These are phyloP conservation scores for Aspergillus hortae DNA, from an alignment of 2,329 filamentous ascomycete species.

Conservation along the genomic window DNA sequence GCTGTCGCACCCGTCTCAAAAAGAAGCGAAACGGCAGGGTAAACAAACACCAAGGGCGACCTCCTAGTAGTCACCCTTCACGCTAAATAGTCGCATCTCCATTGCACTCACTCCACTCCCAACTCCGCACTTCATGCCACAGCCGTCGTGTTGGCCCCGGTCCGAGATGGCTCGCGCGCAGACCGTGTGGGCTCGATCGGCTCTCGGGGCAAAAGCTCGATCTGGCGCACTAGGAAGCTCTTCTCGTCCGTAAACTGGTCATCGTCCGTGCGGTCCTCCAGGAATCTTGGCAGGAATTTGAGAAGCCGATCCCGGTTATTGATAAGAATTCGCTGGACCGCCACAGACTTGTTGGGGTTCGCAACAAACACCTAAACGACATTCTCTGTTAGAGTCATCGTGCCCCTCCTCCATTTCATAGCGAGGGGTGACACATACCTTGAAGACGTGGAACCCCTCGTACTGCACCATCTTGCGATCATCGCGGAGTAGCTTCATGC, in stretches of 20 bases:
- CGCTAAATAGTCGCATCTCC: neutral
- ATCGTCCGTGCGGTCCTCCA: conserved; percentile 93
- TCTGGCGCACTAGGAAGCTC: conserved; percentile 94
- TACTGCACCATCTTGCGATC: conserved; percentile 99
- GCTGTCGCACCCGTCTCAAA: conserved; percentile 1
- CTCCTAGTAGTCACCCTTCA: neutral
- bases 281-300: conserved; percentile 82
- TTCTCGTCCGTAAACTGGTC: conserved; percentile 99
- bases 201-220: conserved; percentile 52
- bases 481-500: conserved; percentile 94
- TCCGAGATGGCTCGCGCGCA: conserved; percentile 23
- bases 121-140: conserved; percentile 19
- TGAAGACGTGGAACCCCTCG: conserved; percentile 98
- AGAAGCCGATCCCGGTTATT: conserved; percentile 93
- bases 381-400: conserved; percentile 18
- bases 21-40: neutral
- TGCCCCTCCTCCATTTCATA: neutral
- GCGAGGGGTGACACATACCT: conserved; percentile 47
- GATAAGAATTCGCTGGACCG: conserved; percentile 90
- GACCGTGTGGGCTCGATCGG: conserved; percentile 35
- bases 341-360: conserved; percentile 95
- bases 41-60: neutral
- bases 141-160: conserved; percentile 26
- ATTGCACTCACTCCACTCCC: no score
- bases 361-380: conserved; percentile 77